phyloP scores from a whole-genome alignment of 1,284 basidiomycete species.

The Ceraceosorus guamensis region DNA sequence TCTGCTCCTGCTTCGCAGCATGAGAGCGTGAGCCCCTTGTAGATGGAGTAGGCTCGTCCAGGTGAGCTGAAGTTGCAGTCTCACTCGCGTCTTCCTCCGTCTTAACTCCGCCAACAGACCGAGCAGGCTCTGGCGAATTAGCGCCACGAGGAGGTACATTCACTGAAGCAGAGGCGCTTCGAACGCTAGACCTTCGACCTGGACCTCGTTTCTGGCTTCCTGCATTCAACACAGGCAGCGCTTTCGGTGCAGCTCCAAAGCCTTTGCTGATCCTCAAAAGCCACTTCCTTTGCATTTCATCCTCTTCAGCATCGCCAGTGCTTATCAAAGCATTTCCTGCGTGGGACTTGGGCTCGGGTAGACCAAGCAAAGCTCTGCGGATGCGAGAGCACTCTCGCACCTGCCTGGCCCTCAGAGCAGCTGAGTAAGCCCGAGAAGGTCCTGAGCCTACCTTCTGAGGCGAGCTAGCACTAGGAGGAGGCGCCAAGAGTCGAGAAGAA shows the following conservation, averaged over 20 bases:
- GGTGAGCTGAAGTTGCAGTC: no score
- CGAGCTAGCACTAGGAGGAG: not conserved
- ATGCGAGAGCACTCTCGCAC: slow-evolving; percentile 4
- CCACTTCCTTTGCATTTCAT: not conserved
- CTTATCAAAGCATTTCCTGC: not conserved
- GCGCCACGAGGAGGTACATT: no score
- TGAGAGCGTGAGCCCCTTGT: no score
- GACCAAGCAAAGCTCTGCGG: slow-evolving; percentile 9
- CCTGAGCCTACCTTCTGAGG: slow-evolving; percentile 1
- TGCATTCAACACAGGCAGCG: no score
- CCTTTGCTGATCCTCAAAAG: not conserved
- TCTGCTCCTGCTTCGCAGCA: not conserved
- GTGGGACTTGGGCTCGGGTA: slow-evolving; percentile 2
- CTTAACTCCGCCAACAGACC: not conserved
- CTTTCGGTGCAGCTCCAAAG: not conserved
- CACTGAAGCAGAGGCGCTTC: no score
- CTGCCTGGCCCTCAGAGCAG: slow-evolving; percentile 1
- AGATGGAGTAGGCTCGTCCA: no score
- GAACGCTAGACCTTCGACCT: no score
- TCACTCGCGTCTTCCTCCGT: not conserved
- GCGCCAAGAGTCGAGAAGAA: slow-evolving; percentile 2
- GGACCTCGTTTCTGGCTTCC: no score
- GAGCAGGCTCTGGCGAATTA: no score
- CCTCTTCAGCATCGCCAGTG: slow-evolving; percentile 1
- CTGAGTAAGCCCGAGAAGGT: slow-evolving; percentile 10